phyloP scores from a whole-genome alignment of 2,329 filamentous ascomycete species.

The Chaetomiaceae sp. region DNA sequence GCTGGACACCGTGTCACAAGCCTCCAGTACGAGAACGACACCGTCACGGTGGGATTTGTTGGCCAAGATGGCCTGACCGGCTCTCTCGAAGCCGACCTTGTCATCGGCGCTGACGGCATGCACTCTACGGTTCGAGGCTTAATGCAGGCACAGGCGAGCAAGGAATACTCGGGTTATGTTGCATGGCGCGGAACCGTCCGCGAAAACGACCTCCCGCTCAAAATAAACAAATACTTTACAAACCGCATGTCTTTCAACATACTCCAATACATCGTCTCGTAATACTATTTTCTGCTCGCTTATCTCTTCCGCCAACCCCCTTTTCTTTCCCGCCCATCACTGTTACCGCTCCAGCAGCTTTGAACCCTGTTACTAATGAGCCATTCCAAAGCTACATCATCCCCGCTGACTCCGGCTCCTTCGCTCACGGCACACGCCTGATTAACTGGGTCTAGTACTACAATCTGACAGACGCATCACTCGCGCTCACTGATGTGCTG shows the following conservation, averaged over 20 bases:
- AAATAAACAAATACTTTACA: constrained; percentile 21
- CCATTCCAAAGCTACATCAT: constrained; percentile 36
- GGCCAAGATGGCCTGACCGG: constrained; percentile 25
- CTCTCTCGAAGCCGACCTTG: constrained; percentile 33
- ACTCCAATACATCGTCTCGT: constrained; percentile 26
- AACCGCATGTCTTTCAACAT: constrained; percentile 15
- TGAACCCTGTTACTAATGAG: neutral
- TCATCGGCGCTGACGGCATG: constrained; percentile 31
- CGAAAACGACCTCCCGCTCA: constrained; percentile 22
- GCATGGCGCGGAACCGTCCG: constrained; percentile 27
- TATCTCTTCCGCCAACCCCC: no score
- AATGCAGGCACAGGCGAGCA: constrained; percentile 17
- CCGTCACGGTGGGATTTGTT: constrained; percentile 21
- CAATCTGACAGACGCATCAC: constrained; percentile 36
- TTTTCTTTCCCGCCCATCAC: no score
- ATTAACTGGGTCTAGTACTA: constrained; percentile 46
- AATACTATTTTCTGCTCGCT: no score
- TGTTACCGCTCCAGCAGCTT: neutral
- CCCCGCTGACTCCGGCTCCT: constrained; percentile 37
- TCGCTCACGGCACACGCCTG: constrained; percentile 36
- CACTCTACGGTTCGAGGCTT: constrained; percentile 29
- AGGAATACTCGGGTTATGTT: constrained; percentile 29
- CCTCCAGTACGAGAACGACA: constrained; percentile 13
- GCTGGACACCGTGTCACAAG: constrained; percentile 23
- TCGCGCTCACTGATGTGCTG: constrained; percentile 38